Base-by-base conservation (phyloP, 2,329 filamentous ascomycete genomes). In the Aspergillus fumigatiaffinis region DNA sequence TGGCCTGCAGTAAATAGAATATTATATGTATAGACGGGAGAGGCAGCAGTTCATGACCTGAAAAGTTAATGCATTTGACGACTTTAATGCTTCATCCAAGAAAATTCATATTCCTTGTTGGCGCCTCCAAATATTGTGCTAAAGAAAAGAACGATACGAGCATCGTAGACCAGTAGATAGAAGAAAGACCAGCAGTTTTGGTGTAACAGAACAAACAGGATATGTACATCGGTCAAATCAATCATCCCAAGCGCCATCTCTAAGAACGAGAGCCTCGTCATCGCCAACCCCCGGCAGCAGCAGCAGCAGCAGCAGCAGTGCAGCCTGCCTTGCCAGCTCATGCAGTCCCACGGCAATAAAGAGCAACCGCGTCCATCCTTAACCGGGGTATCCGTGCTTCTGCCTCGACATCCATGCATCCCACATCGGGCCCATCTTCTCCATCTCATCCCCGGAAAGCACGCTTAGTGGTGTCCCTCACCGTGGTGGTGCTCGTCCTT, bases 401-500 rank as follows among this genome's bases (percentile, higher is more conserved):
- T 7, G 32, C 32, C 32, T 17, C 14, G 32, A n/a, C 4, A 7
- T 53, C 64, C 60, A 54, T 66, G 57, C 63, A 60, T 57, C 55
- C 51, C 38, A 63, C 59, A 57, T 58, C 53, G 51, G 55, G 49
- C 51, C 57, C 54, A 60, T 42, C 38, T 8, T n/a, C 21, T 35
- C 46, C 46, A 35, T 51, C 23, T 51, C 52, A 54, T 48, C 8
- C 9, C 42, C 14, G 3, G 29, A 47, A 29, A 32, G 20, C 23
- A 57, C 49, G 46, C 54, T 56, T 77, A 87, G 74, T 88, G 85
- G 72, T 86, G 84, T 56, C 69, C 80, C 56, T 84, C 80, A 61
- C 71, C 78, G 55, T 74, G 77, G 70, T 85, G 85, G 61, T 87
- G 84, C 35, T 82, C 77, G 62, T 92, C 88, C 70, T 88, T 83